Conservation (phyloP, 768 basidiomycete genomes). For the Amanita exitialis region DNA sequence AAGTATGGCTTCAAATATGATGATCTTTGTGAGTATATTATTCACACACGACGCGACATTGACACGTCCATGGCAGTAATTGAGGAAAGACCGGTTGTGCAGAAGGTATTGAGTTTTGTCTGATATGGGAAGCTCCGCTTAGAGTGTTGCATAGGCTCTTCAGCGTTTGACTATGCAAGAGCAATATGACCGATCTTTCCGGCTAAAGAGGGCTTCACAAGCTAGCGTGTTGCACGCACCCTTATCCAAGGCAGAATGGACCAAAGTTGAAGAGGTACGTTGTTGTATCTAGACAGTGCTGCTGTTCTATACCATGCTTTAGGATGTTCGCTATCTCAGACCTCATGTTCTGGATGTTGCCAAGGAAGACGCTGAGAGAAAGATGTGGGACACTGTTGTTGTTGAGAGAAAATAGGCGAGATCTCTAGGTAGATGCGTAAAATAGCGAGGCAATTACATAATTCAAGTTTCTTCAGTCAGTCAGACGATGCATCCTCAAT, state of each 20-base stretch:
- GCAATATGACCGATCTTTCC: conserved; percentile 84
- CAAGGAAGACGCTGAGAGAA: conserved; percentile 70
- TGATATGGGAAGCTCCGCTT: background rate
- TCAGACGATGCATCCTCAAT: conserved; percentile 57
- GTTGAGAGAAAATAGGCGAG: conserved; percentile 56
- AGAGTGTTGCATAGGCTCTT: conserved; percentile 50
- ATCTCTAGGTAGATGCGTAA: background rate
- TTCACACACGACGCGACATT: conserved; percentile 4
- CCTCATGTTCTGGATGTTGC: conserved; percentile 66
- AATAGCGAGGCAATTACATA: background rate
- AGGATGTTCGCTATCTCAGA: conserved; percentile 89
- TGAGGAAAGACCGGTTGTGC: conserved; percentile 70
- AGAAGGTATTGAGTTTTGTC: conserved; percentile 46
- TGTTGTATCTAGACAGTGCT: background rate
- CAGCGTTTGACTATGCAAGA: conserved; percentile 70
- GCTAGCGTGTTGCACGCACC: conserved; percentile 68
- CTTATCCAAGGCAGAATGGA: conserved; percentile 78
- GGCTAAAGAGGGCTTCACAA: conserved; percentile 79
- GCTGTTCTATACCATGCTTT: conserved; percentile 8
- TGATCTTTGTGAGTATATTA: conserved; percentile 68
- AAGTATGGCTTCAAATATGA: conserved; percentile 88
- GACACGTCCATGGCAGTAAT: conserved; percentile 36
- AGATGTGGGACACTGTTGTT: conserved; percentile 68
- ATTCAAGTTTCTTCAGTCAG: background rate
- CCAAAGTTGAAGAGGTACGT: conserved; percentile 60